A percentile compares a stretch with the other conserved stretches of the same genome.
Evolutionary conservation across 331 rosid species (phyloP).

Genomic region (Acacia concinna): DNA sequence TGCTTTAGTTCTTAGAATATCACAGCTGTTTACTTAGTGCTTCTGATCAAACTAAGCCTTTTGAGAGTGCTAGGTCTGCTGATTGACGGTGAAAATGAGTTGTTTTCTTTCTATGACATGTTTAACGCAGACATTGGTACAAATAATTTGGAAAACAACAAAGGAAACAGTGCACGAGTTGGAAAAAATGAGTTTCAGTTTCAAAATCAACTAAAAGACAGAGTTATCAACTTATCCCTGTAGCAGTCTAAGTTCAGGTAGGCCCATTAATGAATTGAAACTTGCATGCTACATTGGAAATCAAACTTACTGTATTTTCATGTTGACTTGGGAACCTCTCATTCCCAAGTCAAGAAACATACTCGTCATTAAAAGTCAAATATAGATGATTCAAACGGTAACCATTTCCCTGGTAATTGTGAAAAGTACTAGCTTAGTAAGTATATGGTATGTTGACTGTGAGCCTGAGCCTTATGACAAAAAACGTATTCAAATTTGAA

Average conservation of each 20-base stretch:
- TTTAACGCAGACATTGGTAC: not conserved
- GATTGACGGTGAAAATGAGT: not conserved
- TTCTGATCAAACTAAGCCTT: not conserved
- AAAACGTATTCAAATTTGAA: not conserved
- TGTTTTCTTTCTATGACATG: not conserved
- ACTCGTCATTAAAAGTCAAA: constrained; percentile 5
- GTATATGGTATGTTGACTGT: constrained; percentile 24
- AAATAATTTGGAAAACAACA: constrained; percentile 4
- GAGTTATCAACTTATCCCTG: not conserved
- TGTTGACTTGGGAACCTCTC: constrained; percentile 5
- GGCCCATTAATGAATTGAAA: not conserved
- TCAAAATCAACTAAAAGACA: not conserved
- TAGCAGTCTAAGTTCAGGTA: not conserved
- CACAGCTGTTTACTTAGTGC: constrained; percentile 18
- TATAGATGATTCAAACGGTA: constrained; percentile 7
- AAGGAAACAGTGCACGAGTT: not conserved
- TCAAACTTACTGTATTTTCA: constrained; percentile 16
- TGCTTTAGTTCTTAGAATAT: not conserved
- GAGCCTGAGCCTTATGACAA: constrained; percentile 8
- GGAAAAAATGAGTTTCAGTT: not conserved
- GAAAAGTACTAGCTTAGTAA: not conserved
- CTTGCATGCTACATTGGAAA: constrained; percentile 2
- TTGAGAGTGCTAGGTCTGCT: not conserved
- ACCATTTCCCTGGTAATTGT: constrained; percentile 16
- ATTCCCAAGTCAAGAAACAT: constrained; percentile 13